A percentile compares a stretch with the other conserved stretches of the same genome.
These are phyloP conservation scores for Phyllosticta ampelicida DNA, from an alignment of 2,329 filamentous ascomycete genomes.

Conservation along the genomic window DNA sequence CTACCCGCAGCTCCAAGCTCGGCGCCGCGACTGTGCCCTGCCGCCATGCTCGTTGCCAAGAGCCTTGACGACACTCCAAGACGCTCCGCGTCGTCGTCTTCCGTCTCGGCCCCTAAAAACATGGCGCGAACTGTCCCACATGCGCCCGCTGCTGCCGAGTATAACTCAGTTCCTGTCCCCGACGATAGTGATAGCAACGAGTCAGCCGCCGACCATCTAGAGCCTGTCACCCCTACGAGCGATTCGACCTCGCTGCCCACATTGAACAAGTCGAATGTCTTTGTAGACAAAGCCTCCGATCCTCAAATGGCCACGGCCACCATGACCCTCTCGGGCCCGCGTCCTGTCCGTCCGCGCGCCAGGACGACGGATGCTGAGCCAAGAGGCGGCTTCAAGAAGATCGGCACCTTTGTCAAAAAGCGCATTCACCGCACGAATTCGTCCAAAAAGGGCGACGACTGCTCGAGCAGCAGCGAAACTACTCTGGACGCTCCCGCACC, in stretches of 20 bases:
- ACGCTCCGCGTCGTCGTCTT: not conserved
- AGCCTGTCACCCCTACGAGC: constrained; percentile 29
- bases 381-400: constrained; percentile 5
- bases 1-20: not conserved
- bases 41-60: not conserved
- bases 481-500: not conserved
- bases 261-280: not conserved
- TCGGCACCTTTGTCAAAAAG: constrained; percentile 24
- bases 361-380: not conserved
- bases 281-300: constrained; percentile 2
- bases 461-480: not conserved
- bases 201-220: constrained; percentile 27
- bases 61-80: not conserved
- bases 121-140: not conserved
- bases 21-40: not conserved
- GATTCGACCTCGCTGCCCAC: constrained; percentile 14
- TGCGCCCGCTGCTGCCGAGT: not conserved
- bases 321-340: not conserved
- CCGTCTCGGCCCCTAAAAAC: not conserved
- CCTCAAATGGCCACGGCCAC: constrained; percentile 17
- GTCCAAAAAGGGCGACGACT: not conserved
- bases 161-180: constrained; percentile 18
- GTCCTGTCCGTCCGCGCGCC: not conserved
- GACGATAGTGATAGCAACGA: constrained; percentile 28
- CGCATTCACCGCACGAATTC: constrained; percentile 19